Evolutionary conservation across 2,329 filamentous ascomycete species (phyloP).

Genomic region (Aspergillus quadrilineatus): DNA sequence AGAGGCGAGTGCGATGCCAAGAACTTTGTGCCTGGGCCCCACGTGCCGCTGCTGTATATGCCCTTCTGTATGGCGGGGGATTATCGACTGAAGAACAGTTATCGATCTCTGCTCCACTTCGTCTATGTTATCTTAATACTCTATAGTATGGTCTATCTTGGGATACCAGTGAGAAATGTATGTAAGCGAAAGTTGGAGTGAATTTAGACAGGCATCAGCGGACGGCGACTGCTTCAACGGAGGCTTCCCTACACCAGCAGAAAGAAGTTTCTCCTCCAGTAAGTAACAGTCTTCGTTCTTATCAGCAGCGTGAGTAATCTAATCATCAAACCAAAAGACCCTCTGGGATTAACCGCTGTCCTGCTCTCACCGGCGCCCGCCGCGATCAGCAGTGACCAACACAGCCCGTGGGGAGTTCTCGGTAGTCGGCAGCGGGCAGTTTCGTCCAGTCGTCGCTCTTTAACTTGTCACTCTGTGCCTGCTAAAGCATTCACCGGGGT

Average conservation of each 20-base stretch:
- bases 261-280: background rate
- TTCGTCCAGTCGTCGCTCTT: background rate
- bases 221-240: background rate
- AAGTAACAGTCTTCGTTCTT: background rate
- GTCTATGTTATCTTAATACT: background rate
- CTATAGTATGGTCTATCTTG: background rate
- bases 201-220: background rate
- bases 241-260: background rate
- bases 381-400: background rate
- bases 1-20: background rate
- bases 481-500: constrained; percentile 3
- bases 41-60: background rate
- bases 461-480: background rate
- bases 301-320: constrained; percentile 5
- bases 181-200: background rate
- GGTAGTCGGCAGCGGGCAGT: background rate
- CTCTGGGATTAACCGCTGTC: background rate
- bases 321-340: constrained; percentile 1
- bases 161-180: background rate
- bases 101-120: background rate
- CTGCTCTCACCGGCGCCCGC: constrained; percentile 1
- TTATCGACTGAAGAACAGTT: background rate
- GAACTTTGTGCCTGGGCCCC: background rate
- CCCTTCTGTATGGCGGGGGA: constrained; percentile 1
- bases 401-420: background rate